These are phyloP conservation scores for Raphanus sativus DNA, from an alignment of 345 rosid genomes.

Conservation along the genomic window DNA sequence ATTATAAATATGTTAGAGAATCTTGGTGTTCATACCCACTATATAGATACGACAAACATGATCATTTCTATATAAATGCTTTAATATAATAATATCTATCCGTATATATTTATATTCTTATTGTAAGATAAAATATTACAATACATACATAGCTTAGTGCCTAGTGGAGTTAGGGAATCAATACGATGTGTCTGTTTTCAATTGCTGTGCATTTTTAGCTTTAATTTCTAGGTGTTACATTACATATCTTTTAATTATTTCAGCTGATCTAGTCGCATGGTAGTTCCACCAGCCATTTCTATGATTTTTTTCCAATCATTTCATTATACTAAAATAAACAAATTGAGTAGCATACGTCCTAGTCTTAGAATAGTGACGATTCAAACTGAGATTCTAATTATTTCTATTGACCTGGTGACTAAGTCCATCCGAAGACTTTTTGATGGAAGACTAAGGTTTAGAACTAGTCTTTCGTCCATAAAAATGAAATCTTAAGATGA, in stretches of 20 bases:
- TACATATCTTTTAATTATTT: neutral
- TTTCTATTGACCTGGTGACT: slow-evolving; percentile 8
- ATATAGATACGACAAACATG: slow-evolving; percentile 3
- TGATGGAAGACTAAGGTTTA: neutral
- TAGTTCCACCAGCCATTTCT: neutral
- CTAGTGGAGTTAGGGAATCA: neutral
- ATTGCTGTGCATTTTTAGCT: neutral
- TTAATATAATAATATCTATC: neutral
- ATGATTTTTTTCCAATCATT: slow-evolving; percentile 18
- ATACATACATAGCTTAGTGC: neutral
- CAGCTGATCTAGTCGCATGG: neutral
- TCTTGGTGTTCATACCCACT: slow-evolving; percentile 17
- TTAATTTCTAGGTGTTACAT: neutral
- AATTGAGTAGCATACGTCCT: neutral
- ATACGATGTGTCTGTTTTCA: neutral
- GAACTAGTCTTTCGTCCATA: neutral
- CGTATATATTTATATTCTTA: neutral
- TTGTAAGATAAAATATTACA: neutral
- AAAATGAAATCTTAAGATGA: neutral
- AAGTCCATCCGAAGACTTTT: slow-evolving; percentile 24
- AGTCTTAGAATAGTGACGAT: neutral
- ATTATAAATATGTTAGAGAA: neutral
- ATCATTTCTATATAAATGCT: neutral
- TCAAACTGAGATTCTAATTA: slow-evolving; percentile 10
- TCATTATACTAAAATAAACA: slow-evolving; percentile 8